phyloP scores from a whole-genome alignment of 805 yeast species.

The Lipomyces spencermartinsiae region DNA sequence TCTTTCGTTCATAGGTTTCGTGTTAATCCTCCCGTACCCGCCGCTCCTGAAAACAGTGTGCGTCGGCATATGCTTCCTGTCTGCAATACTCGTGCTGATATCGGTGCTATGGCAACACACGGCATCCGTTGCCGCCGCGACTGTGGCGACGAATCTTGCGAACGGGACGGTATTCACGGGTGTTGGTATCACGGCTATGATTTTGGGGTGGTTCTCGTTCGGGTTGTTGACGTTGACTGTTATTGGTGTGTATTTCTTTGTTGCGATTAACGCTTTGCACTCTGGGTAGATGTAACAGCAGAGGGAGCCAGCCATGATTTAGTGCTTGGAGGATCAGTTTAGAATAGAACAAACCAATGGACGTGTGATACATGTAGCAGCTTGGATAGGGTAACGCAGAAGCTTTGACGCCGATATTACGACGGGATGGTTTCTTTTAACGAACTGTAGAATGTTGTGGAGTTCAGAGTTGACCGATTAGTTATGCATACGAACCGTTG shows the following conservation, averaged over 20 bases:
- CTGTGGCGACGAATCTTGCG: slow-evolving; percentile 20
- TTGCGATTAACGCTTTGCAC: slow-evolving; percentile 9
- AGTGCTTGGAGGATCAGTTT: neutral
- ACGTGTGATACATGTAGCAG: neutral
- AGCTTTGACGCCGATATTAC: neutral
- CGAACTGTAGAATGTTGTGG: neutral
- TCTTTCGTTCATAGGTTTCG: slow-evolving; percentile 27
- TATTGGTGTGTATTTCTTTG: slow-evolving; percentile 31
- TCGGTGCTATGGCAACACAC: slow-evolving; percentile 38
- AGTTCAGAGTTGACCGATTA: neutral
- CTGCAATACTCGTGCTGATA: slow-evolving; percentile 27
- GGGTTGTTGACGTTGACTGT: slow-evolving; percentile 22
- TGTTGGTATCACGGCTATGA: slow-evolving; percentile 30
- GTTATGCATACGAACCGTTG: neutral
- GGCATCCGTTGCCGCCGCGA: slow-evolving; percentile 29
- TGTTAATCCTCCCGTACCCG: slow-evolving; percentile 33
- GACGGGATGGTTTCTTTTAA: neutral
- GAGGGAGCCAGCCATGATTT: neutral
- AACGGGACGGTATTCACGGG: slow-evolving; percentile 32
- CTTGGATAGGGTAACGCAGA: neutral
- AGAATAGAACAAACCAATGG: neutral
- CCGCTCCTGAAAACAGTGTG: slow-evolving; percentile 25
- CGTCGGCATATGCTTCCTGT: slow-evolving; percentile 21
- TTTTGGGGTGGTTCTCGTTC: slow-evolving; percentile 35
- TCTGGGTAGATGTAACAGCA: neutral